A percentile compares a stretch with the other conserved stretches of the same genome.
These are phyloP conservation scores for Cercospora canescens DNA, from an alignment of 2,329 filamentous ascomycete species.

Conservation along the genomic window DNA sequence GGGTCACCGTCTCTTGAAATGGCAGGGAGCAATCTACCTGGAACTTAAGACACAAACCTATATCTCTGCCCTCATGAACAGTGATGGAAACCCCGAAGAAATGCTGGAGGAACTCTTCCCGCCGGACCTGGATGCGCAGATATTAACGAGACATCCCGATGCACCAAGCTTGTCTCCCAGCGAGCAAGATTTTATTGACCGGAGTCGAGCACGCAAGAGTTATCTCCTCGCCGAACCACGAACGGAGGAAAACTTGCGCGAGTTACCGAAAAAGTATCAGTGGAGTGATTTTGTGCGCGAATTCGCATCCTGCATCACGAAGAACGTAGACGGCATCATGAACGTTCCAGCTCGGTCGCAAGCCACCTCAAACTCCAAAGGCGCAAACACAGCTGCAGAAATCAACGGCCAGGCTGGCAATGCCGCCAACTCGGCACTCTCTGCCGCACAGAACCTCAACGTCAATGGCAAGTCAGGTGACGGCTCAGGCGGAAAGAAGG, in stretches of 20 bases:
- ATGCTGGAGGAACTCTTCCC: slow-evolving; percentile 63
- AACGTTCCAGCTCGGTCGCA: slow-evolving; percentile 34
- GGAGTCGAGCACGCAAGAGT: slow-evolving; percentile 55
- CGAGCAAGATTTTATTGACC: slow-evolving; percentile 61
- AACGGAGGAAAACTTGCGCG: slow-evolving; percentile 44
- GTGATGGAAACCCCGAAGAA: slow-evolving; percentile 56
- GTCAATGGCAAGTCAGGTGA: slow-evolving; percentile 5
- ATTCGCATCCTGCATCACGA: slow-evolving; percentile 58
- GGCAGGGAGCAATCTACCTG: slow-evolving; percentile 61
- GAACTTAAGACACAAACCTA: slow-evolving; percentile 69
- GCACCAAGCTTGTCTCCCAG: slow-evolving; percentile 55
- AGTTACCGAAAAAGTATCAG: slow-evolving; percentile 59
- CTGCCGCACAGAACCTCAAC: slow-evolving; percentile 5
- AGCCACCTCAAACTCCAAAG: slow-evolving; percentile 11
- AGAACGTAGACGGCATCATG: slow-evolving; percentile 53
- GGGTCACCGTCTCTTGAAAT: slow-evolving; percentile 58
- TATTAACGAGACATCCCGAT: slow-evolving; percentile 57
- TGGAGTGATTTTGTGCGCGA: slow-evolving; percentile 65
- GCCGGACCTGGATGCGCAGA: slow-evolving; percentile 53
- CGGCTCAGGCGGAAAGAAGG: slow-evolving; percentile 14
- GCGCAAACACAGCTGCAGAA: slow-evolving; percentile 2
- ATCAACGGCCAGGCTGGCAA: slow-evolving; percentile 6
- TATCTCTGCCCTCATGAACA: slow-evolving; percentile 60
- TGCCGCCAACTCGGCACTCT: not conserved
- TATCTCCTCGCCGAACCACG: slow-evolving; percentile 55